Conservation (phyloP, 495 filamentous ascomycete genomes). For the Aspergillus incahuasiensis region DNA sequence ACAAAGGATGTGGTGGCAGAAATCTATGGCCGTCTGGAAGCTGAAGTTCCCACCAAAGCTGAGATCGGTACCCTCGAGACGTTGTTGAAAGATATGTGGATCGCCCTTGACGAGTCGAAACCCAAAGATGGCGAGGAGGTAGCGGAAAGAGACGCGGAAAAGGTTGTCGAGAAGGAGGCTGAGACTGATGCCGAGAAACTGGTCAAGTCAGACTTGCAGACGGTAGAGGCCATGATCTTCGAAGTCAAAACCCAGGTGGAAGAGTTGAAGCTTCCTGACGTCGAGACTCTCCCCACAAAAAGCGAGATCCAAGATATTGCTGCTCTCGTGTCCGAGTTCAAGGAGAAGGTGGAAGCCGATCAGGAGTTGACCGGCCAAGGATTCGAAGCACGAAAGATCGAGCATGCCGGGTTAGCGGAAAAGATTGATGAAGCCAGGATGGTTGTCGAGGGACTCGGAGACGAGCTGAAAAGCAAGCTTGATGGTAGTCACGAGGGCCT, state of each 20-base stretch:
- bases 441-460: constrained; percentile 55
- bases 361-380: constrained; percentile 70
- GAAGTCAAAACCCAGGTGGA: constrained; percentile 75
- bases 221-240: constrained; percentile 69
- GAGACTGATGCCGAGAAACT: constrained; percentile 62
- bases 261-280: constrained; percentile 62
- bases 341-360: constrained; percentile 61
- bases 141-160: constrained; percentile 31
- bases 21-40: constrained; percentile 53
- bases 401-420: constrained; percentile 54
- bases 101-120: constrained; percentile 72
- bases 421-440: constrained; percentile 56
- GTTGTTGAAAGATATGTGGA: constrained; percentile 69
- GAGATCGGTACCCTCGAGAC: constrained; percentile 72
- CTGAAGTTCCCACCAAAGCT: constrained; percentile 63
- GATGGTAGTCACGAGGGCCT: constrained; percentile 53
- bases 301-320: constrained; percentile 60
- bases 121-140: constrained; percentile 51
- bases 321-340: constrained; percentile 65
- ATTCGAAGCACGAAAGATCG: constrained; percentile 70
- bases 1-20: constrained; percentile 64
- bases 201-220: constrained; percentile 73
- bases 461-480: constrained; percentile 60
- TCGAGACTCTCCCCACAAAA: constrained; percentile 59
- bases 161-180: constrained; percentile 53